phyloP scores from a whole-genome alignment of 2,329 filamentous ascomycete species.

The Tolypocladium endophyticum region DNA sequence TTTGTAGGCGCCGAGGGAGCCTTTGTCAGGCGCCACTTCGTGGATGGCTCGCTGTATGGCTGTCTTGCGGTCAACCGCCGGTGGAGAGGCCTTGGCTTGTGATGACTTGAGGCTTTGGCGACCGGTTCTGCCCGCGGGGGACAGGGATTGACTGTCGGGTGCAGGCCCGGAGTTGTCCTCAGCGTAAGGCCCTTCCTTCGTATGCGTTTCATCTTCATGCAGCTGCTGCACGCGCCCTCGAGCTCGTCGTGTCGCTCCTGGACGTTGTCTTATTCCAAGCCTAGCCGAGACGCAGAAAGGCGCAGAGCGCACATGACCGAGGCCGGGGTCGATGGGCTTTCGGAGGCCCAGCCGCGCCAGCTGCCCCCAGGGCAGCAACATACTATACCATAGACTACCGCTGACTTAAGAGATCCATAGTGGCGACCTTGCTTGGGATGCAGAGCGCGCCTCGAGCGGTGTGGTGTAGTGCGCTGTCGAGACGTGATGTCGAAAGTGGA shows the following conservation, averaged over 20 bases:
- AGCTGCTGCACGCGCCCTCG: background rate
- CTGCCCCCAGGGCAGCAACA: conserved; percentile 2
- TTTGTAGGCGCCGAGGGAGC: conserved; percentile 7
- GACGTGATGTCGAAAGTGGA: background rate
- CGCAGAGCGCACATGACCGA: background rate
- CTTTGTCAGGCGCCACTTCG: conserved; percentile 2
- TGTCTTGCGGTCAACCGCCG: background rate
- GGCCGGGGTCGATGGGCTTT: background rate
- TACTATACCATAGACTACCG: background rate
- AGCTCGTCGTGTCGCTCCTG: background rate
- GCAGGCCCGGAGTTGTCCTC: background rate
- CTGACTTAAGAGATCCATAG: background rate
- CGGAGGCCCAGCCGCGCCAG: background rate
- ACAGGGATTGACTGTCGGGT: background rate
- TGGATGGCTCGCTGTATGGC: background rate
- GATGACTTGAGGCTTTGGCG: background rate
- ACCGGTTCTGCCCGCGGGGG: background rate
- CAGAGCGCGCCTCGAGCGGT: background rate
- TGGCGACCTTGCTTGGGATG: background rate
- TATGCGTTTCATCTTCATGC: background rate
- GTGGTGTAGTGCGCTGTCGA: background rate
- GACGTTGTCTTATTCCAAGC: conserved; percentile 1
- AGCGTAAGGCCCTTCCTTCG: background rate
- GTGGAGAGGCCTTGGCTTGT: background rate
- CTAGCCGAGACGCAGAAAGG: conserved; percentile 4